Base-by-base conservation (phyloP, 23 red algal species). In the Gracilariopsis chorda region DNA sequence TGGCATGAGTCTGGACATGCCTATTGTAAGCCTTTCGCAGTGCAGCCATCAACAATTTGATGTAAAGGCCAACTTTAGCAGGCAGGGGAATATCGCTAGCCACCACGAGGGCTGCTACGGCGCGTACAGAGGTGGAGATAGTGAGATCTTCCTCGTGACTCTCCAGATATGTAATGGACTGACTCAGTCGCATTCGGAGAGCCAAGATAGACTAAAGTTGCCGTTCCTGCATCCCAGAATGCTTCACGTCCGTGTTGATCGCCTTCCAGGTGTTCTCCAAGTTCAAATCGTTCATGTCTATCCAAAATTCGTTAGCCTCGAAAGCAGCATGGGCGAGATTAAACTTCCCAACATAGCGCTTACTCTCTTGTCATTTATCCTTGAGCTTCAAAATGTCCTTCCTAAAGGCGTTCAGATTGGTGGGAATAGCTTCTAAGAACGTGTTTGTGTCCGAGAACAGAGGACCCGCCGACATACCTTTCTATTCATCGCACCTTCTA, bases 1-100 rank as follows among this genome's bases (percentile, higher is more conserved):
- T 81, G 7, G 94, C 94, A 41, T 79, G 78, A 48, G 41, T 34
- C 52, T 95, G 93, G 11, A 86, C 51, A 44, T 85, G 91, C 21
- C 47, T 48, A 74, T 94, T 86, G 1, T 39, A 51, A 21, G 48
- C 61, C 52, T 60, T 73, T 28, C 80, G 78, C 16, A 94, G 43
- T 1, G 75, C 79, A 33, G 80, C 88, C 32, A 92, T 78, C 9
- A 98, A 59, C 43, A 87, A 65, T 58, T 91, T 90, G 87, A 98
- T 98, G 27, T 84, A 84, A 11, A 91, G 87, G 0, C 80, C 87
- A 36, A 98, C 90, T 28, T 86, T 88, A 12, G 48, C 39, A 33
- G 95, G 95, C 35, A 98, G 62, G 3, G 74, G 59, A 6, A 40
- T 27, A 11, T 59, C 87, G 17, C 57, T 43, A n/a, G 35, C 33